Percentiles rank a stretch among this genome's conserved stretches.
Evolutionary conservation across 495 filamentous ascomycete genomes (phyloP).

Genomic region (Penicillium daleae): DNA sequence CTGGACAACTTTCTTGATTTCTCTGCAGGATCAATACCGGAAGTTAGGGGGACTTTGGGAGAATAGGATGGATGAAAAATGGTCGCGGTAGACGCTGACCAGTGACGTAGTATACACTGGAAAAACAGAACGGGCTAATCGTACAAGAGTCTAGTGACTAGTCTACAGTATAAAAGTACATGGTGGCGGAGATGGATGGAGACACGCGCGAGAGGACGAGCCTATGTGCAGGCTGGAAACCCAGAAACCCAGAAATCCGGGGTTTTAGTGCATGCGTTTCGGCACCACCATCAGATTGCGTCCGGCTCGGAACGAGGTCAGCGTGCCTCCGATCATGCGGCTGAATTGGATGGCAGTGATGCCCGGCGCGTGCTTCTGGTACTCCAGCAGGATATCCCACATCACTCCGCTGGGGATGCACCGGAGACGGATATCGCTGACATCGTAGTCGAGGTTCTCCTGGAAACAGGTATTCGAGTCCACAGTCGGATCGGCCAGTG

Average conservation of each 20-base stretch:
- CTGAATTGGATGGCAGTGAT: constrained; percentile 28
- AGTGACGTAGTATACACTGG: neutral
- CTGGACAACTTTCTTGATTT: neutral
- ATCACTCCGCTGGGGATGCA: constrained; percentile 25
- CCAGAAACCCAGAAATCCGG: neutral
- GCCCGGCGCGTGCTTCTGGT: constrained; percentile 25
- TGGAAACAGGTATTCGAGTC: constrained; percentile 36
- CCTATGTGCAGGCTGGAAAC: neutral
- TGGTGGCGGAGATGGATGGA: neutral
- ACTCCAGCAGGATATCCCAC: constrained; percentile 41
- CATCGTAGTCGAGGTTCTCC: constrained; percentile 44
- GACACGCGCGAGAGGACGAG: neutral
- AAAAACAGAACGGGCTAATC: neutral
- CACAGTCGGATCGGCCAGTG: constrained; percentile 13
- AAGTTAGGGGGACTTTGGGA: neutral
- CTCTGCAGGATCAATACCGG: neutral
- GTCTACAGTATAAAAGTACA: neutral
- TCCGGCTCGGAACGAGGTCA: constrained; percentile 35
- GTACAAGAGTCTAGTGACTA: neutral
- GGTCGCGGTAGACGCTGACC: neutral
- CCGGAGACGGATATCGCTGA: constrained; percentile 34
- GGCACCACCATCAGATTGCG: constrained; percentile 8
- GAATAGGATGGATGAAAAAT: neutral
- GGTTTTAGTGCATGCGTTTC: constrained; percentile 7
- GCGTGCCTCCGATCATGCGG: constrained; percentile 39